These are phyloP conservation scores for Postia placenta DNA, from an alignment of 768 basidiomycete genomes.

Conservation along the genomic window DNA sequence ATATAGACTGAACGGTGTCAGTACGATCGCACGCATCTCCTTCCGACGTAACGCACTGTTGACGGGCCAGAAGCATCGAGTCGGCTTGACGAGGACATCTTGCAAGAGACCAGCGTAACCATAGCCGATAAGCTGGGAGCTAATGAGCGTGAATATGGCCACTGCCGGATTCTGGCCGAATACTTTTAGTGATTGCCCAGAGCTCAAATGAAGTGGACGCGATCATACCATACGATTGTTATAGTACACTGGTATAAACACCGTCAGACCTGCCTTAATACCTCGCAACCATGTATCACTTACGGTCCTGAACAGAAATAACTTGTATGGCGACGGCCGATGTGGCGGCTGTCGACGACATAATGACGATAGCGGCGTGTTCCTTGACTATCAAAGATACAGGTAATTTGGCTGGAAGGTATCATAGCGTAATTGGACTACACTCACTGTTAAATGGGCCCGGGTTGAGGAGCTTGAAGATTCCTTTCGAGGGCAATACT, in stretches of 20 bases:
- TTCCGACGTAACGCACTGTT: conserved; percentile 18
- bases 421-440: background rate
- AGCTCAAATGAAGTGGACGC: too few relatives aligned
- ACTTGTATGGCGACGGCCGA: conserved; percentile 27
- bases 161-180: background rate
- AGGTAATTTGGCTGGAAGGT: background rate
- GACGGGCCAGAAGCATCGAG: conserved; percentile 26
- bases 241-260: conserved; percentile 27
- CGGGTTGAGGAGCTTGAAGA: conserved; percentile 30
- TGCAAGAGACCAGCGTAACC: conserved; percentile 30
- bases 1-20: conserved; percentile 16
- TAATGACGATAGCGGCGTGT: conserved; percentile 30
- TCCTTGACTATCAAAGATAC: conserved; percentile 24
- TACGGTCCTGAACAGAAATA: conserved; percentile 26
- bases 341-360: conserved; percentile 26
- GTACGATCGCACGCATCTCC: too few relatives aligned
- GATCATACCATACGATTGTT: conserved; percentile 25
- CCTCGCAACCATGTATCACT: conserved; percentile 9
- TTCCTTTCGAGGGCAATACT: conserved; percentile 23
- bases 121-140: conserved; percentile 29
- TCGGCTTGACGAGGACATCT: conserved; percentile 47
- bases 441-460: conserved; percentile 32
- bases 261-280: background rate
- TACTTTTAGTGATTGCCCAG: too few relatives aligned
- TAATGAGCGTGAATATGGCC: conserved; percentile 30